These are phyloP conservation scores for Rhizopogon parksii DNA, from an alignment of 1,284 basidiomycete genomes.

Conservation along the genomic window DNA sequence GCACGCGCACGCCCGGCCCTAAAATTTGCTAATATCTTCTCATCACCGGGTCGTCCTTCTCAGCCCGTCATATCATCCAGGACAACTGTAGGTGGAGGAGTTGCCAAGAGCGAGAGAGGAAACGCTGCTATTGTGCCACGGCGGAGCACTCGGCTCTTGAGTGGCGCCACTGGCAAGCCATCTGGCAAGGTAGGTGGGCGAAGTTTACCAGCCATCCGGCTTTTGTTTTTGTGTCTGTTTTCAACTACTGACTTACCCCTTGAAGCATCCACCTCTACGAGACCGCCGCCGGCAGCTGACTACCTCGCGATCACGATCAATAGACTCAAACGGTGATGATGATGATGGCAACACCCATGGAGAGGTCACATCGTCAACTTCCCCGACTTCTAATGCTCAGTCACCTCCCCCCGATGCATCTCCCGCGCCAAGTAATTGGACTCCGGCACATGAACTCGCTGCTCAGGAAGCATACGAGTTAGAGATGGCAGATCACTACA, in stretches of 20 bases:
- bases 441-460: slow-evolving; percentile 53
- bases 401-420: slow-evolving; percentile 56
- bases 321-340: slow-evolving; percentile 64
- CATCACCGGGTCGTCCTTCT: slow-evolving; percentile 67
- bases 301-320: slow-evolving; percentile 48
- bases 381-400: slow-evolving; percentile 52
- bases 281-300: slow-evolving; percentile 51
- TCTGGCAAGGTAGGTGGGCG: slow-evolving; percentile 30
- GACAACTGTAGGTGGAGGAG: slow-evolving; percentile 31
- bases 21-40: slow-evolving; percentile 75
- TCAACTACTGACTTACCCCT: slow-evolving; percentile 13
- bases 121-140: slow-evolving; percentile 41
- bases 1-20: slow-evolving; percentile 75
- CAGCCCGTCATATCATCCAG: slow-evolving; percentile 61
- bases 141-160: slow-evolving; percentile 62
- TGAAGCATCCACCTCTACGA: slow-evolving; percentile 41
- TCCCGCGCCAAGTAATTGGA: slow-evolving; percentile 52
- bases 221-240: not conserved
- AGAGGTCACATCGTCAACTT: slow-evolving; percentile 50
- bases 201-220: not conserved
- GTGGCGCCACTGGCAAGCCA: slow-evolving; percentile 46
- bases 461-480: slow-evolving; percentile 65
- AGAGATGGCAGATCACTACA: slow-evolving; percentile 72
- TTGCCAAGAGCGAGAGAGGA: slow-evolving; percentile 43
- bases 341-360: slow-evolving; percentile 43